These are phyloP conservation scores for Ophiosphaerella narmari DNA, from an alignment of 2,329 filamentous ascomycete species.

Conservation along the genomic window DNA sequence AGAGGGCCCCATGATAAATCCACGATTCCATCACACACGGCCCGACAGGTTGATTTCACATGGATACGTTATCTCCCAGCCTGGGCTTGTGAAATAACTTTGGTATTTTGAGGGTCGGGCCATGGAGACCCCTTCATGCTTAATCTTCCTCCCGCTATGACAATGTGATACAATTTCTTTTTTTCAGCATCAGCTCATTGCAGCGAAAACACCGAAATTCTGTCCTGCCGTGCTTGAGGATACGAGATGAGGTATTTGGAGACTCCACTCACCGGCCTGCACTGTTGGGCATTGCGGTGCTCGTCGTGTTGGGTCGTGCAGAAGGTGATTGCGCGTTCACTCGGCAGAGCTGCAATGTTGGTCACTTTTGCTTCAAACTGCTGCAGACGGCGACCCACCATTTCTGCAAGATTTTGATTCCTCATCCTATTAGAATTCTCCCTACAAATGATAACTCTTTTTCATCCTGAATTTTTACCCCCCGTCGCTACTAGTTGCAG, in stretches of 20 bases:
- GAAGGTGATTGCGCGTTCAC: conserved; percentile 9
- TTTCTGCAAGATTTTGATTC: neutral
- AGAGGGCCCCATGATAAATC: neutral
- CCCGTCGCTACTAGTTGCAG: neutral
- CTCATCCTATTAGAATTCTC: neutral
- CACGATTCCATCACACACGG: neutral
- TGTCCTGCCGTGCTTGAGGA: conserved; percentile 16
- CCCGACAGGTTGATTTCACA: neutral
- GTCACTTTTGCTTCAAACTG: neutral
- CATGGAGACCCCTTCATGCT: conserved; percentile 14
- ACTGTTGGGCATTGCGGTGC: conserved; percentile 3
- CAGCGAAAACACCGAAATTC: conserved; percentile 24
- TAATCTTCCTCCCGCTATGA: conserved; percentile 21
- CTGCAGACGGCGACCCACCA: conserved; percentile 3
- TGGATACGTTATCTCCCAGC: conserved; percentile 27
- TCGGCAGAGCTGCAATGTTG: conserved; percentile 5
- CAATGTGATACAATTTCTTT: conserved; percentile 17
- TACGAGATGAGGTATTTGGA: conserved; percentile 3
- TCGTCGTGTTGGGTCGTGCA: conserved; percentile 10
- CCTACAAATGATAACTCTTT: neutral
- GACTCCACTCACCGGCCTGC: neutral
- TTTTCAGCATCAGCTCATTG: conserved; percentile 23
- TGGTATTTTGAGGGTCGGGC: conserved; percentile 17
- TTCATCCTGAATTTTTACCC: neutral
- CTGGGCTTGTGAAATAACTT: conserved; percentile 7